These are phyloP conservation scores for Aspergillus oerlinghausenensis DNA, from an alignment of 2,329 filamentous ascomycete species.

Conservation along the genomic window DNA sequence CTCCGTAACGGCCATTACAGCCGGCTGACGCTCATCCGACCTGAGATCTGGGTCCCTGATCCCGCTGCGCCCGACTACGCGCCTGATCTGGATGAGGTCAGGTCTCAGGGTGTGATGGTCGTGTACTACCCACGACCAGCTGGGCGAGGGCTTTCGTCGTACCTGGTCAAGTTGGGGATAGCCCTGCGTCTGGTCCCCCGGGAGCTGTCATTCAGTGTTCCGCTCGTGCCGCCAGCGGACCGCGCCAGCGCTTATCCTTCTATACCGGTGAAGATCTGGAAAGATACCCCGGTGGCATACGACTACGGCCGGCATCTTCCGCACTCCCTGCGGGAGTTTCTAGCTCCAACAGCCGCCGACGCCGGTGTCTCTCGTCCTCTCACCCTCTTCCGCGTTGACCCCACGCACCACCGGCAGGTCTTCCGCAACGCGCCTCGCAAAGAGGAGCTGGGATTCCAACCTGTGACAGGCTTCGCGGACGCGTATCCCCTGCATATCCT, in stretches of 20 bases:
- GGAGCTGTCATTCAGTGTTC: slow-evolving; percentile 48
- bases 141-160: slow-evolving; percentile 6
- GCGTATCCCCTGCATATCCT: slow-evolving; percentile 56
- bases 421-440: slow-evolving; percentile 51
- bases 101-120: slow-evolving; percentile 50
- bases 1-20: slow-evolving; percentile 47
- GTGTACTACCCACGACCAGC: slow-evolving; percentile 42
- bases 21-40: slow-evolving; percentile 63
- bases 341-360: slow-evolving; percentile 21
- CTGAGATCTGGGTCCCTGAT: slow-evolving; percentile 58
- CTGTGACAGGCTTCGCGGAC: slow-evolving; percentile 53
- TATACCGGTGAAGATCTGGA: slow-evolving; percentile 52
- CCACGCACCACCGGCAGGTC: slow-evolving; percentile 44
- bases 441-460: slow-evolving; percentile 49
- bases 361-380: slow-evolving; percentile 39
- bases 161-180: slow-evolving; percentile 25
- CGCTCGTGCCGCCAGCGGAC: slow-evolving; percentile 47
- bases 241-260: slow-evolving; percentile 40
- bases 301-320: slow-evolving; percentile 41
- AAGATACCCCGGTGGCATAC: slow-evolving; percentile 44
- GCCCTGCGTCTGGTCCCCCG: slow-evolving; percentile 23
- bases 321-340: slow-evolving; percentile 46
- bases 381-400: slow-evolving; percentile 51
- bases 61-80: slow-evolving; percentile 40
- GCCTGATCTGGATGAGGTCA: slow-evolving; percentile 42